Evolutionary conservation across 768 basidiomycete species (phyloP).

Genomic region (Mycena galopus): DNA sequence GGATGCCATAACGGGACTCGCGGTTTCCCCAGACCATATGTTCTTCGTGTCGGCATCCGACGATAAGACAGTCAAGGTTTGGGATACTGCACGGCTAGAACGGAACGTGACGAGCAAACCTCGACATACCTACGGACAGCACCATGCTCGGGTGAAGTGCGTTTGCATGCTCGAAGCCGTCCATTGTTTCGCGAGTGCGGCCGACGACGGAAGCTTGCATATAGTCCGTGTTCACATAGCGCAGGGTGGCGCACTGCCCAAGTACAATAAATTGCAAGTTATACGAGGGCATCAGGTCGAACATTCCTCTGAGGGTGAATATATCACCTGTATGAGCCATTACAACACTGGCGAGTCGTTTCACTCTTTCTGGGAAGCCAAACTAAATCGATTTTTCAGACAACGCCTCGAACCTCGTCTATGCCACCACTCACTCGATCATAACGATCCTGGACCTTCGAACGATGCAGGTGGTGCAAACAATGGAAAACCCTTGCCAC

Average conservation of each 20-base stretch:
- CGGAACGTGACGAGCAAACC: conserved; percentile 93
- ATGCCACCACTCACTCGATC: conserved; percentile 84
- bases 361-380: neutral
- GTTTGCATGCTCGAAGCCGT: conserved; percentile 88
- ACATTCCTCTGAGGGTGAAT: conserved; percentile 70
- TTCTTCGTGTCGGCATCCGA: conserved; percentile 96
- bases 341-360: conserved; percentile 77
- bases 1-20: conserved; percentile 82
- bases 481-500: conserved; percentile 87
- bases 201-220: conserved; percentile 86
- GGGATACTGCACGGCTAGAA: conserved; percentile 94
- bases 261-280: conserved; percentile 84
- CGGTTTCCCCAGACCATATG: conserved; percentile 92
- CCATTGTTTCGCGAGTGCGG: conserved; percentile 91
- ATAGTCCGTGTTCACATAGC: conserved; percentile 86
- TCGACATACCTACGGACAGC: conserved; percentile 76
- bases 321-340: conserved; percentile 87
- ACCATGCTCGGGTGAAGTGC: conserved; percentile 74
- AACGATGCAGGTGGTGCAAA: conserved; percentile 82
- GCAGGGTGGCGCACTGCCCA: conserved; percentile 77
- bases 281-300: conserved; percentile 87
- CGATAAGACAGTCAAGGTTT: conserved; percentile 93
- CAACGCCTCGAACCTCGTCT: conserved; percentile 83
- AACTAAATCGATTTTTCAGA: conserved; percentile 52
- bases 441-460: conserved; percentile 87